phyloP scores from a whole-genome alignment of 2,329 filamentous ascomycete species.

The Colletotrichum tanaceti region DNA sequence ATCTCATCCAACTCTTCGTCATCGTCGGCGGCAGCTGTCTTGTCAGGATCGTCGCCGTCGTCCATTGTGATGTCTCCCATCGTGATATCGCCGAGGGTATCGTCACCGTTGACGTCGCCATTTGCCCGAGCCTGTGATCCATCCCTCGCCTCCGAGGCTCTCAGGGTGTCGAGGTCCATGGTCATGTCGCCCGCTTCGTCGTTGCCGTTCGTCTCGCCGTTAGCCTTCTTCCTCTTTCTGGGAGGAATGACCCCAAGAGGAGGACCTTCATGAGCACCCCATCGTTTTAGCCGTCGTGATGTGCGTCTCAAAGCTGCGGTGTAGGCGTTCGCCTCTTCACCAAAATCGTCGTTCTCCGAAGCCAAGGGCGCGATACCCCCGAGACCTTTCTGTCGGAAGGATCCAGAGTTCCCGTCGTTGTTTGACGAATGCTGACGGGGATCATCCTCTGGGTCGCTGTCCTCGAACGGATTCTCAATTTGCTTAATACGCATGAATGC shows the following conservation, averaged over 20 bases:
- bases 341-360: conserved; percentile 77
- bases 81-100: conserved; percentile 51
- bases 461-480: conserved; percentile 66
- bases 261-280: conserved; percentile 66
- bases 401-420: conserved; percentile 47
- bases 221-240: conserved; percentile 54
- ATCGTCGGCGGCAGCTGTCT: conserved; percentile 45
- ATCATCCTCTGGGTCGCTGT: conserved; percentile 70
- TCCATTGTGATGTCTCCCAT: conserved; percentile 57
- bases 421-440: conserved; percentile 48
- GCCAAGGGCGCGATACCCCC: conserved; percentile 73
- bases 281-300: conserved; percentile 74
- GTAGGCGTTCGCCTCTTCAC: conserved; percentile 77
- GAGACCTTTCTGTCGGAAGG: conserved; percentile 68
- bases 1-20: conserved; percentile 56
- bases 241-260: conserved; percentile 61
- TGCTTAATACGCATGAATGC: conserved; percentile 72
- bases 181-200: conserved; percentile 42
- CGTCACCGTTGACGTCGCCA: conserved; percentile 53
- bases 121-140: conserved; percentile 43
- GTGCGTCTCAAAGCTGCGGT: conserved; percentile 73
- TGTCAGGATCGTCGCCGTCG: conserved; percentile 58
- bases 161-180: conserved; percentile 48
- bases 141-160: conserved; percentile 42
- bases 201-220: conserved; percentile 34